phyloP scores from a whole-genome alignment of 345 rosid species.

The Rubroshorea leprosula region DNA sequence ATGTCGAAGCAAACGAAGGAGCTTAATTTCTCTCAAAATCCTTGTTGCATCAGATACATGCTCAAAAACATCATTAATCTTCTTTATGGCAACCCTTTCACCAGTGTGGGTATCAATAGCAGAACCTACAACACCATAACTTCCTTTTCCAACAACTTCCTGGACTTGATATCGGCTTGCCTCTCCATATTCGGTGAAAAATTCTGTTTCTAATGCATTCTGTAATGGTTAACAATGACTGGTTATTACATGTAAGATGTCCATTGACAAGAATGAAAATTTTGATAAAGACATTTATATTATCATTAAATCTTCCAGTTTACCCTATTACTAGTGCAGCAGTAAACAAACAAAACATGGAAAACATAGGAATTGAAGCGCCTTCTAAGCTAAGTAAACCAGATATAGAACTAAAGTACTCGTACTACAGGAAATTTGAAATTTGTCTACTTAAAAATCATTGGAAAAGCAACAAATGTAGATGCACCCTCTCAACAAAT shows the following conservation, averaged over 20 bases:
- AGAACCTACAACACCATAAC: conserved; percentile 95
- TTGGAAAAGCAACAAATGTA: too few species aligned
- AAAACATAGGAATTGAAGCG: neutral
- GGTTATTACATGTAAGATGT: neutral
- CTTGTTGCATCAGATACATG: conserved; percentile 98
- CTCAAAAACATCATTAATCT: conserved; percentile 93
- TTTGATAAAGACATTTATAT: neutral
- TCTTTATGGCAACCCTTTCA: conserved; percentile 89
- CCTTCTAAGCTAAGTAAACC: neutral
- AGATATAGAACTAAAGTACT: too few species aligned
- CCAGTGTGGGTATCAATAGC: conserved; percentile 82
- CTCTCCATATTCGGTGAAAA: conserved; percentile 98
- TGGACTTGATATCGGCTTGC: conserved; percentile 81
- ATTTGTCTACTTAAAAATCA: too few species aligned
- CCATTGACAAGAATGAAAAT: neutral
- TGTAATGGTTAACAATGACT: conserved; percentile 11
- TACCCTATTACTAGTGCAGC: neutral
- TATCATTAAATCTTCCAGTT: neutral
- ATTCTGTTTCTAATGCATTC: conserved; percentile 63
- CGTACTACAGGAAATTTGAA: too few species aligned
- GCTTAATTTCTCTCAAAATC: conserved; percentile 90
- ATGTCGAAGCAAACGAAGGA: conserved; percentile 88
- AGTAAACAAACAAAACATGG: neutral
- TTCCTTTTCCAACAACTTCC: conserved; percentile 96
- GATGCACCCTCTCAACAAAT: too few species aligned